phyloP scores from a whole-genome alignment of 2,329 filamentous ascomycete genomes.

The Paecilomyces formosus region DNA sequence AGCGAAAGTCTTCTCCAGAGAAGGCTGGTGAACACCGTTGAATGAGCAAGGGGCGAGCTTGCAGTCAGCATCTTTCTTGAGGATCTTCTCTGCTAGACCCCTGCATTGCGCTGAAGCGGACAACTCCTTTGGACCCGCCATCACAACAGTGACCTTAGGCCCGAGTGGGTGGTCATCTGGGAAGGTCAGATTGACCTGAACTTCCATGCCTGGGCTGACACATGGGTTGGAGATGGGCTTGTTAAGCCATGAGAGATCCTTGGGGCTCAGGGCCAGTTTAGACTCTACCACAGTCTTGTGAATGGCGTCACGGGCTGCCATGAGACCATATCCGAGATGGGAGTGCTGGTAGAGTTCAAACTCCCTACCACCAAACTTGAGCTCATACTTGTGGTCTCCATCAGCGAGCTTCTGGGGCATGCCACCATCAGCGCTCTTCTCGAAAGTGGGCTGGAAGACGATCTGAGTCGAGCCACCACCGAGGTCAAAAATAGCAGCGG shows the following conservation, averaged over 20 bases:
- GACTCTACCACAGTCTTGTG: constrained; percentile 69
- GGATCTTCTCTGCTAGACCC: constrained; percentile 78
- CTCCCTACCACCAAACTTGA: constrained; percentile 80
- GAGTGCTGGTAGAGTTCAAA: constrained; percentile 98
- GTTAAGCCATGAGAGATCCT: constrained; percentile 59
- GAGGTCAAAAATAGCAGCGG: constrained; percentile 91
- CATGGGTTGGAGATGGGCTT: constrained; percentile 75
- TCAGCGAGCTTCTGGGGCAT: constrained; percentile 79
- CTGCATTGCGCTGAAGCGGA: constrained; percentile 81
- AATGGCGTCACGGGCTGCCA: constrained; percentile 85
- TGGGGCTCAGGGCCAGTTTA: constrained; percentile 56
- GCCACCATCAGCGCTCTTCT: constrained; percentile 61
- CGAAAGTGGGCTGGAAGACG: constrained; percentile 94
- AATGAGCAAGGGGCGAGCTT: constrained; percentile 89
- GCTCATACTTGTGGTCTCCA: constrained; percentile 91
- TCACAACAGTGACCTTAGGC: constrained; percentile 62
- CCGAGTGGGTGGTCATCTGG: constrained; percentile 60
- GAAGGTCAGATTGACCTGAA: constrained; percentile 66
- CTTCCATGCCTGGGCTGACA: constrained; percentile 71
- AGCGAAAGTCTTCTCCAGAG: constrained; percentile 83
- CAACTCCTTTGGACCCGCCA: constrained; percentile 68
- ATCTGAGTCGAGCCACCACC: constrained; percentile 97
- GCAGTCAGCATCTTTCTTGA: constrained; percentile 80
- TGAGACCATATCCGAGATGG: constrained; percentile 91
- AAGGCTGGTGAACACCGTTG: constrained; percentile 93